Conservation (phyloP, 2,329 filamentous ascomycete genomes). For the Periconia sp. region DNA sequence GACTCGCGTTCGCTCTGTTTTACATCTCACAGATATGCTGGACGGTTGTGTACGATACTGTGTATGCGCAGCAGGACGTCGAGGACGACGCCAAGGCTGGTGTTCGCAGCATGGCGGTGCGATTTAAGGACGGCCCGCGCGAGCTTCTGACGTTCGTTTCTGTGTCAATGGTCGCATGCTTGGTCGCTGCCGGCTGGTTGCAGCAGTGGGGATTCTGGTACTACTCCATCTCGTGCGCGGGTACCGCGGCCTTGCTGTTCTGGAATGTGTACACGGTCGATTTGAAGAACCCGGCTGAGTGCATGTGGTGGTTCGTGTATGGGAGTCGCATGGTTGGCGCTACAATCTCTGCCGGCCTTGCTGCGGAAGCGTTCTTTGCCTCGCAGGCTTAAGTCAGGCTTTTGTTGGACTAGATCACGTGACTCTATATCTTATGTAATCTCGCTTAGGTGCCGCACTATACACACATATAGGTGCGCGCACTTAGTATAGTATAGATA, state of each 20-base stretch:
- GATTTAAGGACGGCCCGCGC: background rate
- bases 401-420: too few species aligned
- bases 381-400: too few species aligned
- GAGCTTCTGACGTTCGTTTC: background rate
- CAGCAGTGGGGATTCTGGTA: background rate
- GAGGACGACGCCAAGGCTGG: constrained; percentile 40
- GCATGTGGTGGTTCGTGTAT: constrained; percentile 5
- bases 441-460: too few species aligned
- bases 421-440: too few species aligned
- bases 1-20: background rate
- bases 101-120: constrained; percentile 16
- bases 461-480: too few species aligned
- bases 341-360: too few species aligned
- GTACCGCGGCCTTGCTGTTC: background rate
- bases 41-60: constrained; percentile 39
- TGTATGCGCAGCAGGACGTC: constrained; percentile 42
- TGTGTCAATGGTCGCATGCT: background rate
- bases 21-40: constrained; percentile 12
- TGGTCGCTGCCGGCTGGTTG: background rate
- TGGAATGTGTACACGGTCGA: background rate
- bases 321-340: background rate
- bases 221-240: background rate
- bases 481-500: too few species aligned
- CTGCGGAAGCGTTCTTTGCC: too few species aligned
- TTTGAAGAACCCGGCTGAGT: constrained; percentile 1